These are phyloP conservation scores for Xylaria sp. DNA, from an alignment of 2,329 filamentous ascomycete genomes.

Conservation along the genomic window DNA sequence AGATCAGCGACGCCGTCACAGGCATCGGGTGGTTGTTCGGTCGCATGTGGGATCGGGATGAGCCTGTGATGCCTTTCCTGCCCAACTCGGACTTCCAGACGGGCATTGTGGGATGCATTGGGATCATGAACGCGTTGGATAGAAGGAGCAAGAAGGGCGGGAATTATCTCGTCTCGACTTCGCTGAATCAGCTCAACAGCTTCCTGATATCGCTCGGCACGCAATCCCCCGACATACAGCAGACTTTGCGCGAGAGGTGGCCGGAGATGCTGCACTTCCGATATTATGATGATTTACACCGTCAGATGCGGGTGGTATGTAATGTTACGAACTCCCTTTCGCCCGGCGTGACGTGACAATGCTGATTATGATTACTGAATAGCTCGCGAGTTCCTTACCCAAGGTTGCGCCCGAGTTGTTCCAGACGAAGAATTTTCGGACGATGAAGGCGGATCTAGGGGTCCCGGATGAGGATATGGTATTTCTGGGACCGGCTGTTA, in stretches of 20 bases:
- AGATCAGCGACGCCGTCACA: conserved; percentile 48
- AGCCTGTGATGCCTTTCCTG: conserved; percentile 49
- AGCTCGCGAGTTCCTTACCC: conserved; percentile 42
- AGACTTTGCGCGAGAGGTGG: conserved; percentile 44
- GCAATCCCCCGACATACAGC: conserved; percentile 43
- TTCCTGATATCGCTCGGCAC: conserved; percentile 48
- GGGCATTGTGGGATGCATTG: conserved; percentile 48
- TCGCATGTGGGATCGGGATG: conserved; percentile 47
- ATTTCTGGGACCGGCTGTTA: conserved; percentile 48
- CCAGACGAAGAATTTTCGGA: conserved; percentile 43
- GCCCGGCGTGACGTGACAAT: neutral
- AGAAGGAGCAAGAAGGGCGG: conserved; percentile 42
- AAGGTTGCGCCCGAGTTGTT: conserved; percentile 44
- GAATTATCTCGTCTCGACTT: conserved; percentile 49
- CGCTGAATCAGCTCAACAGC: conserved; percentile 49
- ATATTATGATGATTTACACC: conserved; percentile 49
- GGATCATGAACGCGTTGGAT: conserved; percentile 47
- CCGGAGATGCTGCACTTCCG: conserved; percentile 44
- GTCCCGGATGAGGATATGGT: conserved; percentile 46
- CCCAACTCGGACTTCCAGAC: conserved; percentile 51
- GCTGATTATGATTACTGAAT: conserved; percentile 27
- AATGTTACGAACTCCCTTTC: neutral
- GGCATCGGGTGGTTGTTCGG: conserved; percentile 48
- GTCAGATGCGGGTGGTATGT: conserved; percentile 48
- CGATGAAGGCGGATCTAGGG: conserved; percentile 45